Percentiles rank a stretch among this genome's conserved stretches.
These are phyloP conservation scores for Phanerochaete sordida DNA, from an alignment of 768 basidiomycete species.

Conservation along the genomic window DNA sequence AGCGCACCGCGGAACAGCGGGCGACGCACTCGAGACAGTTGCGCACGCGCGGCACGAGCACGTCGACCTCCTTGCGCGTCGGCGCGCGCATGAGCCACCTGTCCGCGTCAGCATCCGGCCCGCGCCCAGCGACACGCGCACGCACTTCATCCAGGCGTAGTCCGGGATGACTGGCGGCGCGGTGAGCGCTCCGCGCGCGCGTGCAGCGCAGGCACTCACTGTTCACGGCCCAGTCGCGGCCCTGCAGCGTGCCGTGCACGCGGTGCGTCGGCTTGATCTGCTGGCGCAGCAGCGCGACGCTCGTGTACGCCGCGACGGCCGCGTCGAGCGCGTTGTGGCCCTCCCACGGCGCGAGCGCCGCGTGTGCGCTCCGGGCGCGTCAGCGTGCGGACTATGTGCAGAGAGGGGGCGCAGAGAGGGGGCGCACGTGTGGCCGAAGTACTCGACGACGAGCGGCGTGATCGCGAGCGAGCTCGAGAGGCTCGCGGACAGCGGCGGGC, in stretches of 20 bases:
- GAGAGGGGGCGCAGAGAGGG: background rate
- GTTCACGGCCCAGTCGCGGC: conserved; percentile 72
- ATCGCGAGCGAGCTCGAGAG: conserved; percentile 64
- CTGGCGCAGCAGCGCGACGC: conserved; percentile 76
- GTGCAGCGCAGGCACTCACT: conserved; percentile 37
- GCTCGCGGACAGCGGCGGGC: conserved; percentile 65
- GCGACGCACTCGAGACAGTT: conserved; percentile 67
- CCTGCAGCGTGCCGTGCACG: conserved; percentile 76
- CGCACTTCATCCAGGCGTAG: conserved; percentile 68
- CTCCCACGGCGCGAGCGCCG: conserved; percentile 80
- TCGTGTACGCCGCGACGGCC: conserved; percentile 78
- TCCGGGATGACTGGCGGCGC: conserved; percentile 69
- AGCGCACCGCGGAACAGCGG: background rate
- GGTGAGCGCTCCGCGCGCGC: background rate
- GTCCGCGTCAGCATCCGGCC: background rate
- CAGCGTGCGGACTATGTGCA: background rate
- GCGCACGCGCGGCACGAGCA: conserved; percentile 54
- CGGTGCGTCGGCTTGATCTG: conserved; percentile 76
- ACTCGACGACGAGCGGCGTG: conserved; percentile 58
- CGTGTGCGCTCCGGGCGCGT: conserved; percentile 55
- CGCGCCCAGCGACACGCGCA: background rate
- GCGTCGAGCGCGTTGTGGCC: conserved; percentile 83
- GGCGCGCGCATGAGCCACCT: conserved; percentile 77
- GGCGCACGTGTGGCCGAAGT: conserved; percentile 66
- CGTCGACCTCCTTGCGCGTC: conserved; percentile 54